Evolutionary conservation across 768 basidiomycete species (phyloP).

Genomic region (Chlorophyllum brunneum): DNA sequence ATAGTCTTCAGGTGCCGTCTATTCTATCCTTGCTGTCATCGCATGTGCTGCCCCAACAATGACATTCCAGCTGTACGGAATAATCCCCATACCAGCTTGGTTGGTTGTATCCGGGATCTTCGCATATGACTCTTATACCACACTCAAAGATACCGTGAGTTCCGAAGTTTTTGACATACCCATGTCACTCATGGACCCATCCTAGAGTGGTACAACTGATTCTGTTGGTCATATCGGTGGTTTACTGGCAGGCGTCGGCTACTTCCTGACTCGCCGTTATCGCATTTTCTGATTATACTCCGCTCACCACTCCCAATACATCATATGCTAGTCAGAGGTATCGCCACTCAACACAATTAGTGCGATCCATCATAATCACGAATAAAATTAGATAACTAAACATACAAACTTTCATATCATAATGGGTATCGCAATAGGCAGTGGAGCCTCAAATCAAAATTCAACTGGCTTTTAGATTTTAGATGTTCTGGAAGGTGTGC

Average conservation of each 20-base stretch:
- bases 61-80: slow-evolving; percentile 68
- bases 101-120: slow-evolving; percentile 65
- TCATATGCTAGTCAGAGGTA: too few species aligned
- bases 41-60: slow-evolving; percentile 66
- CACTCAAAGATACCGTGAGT: slow-evolving; percentile 36
- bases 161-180: not conserved
- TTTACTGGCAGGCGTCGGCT: slow-evolving; percentile 55
- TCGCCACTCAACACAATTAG: not conserved
- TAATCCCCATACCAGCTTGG: slow-evolving; percentile 82
- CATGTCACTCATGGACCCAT: slow-evolving; percentile 1
- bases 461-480: not conserved
- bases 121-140: slow-evolving; percentile 51
- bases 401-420: slow-evolving; percentile 7
- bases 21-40: slow-evolving; percentile 65
- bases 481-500: slow-evolving; percentile 53
- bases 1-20: slow-evolving; percentile 55
- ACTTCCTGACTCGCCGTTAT: slow-evolving; percentile 40
- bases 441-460: not conserved
- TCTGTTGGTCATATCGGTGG: slow-evolving; percentile 71
- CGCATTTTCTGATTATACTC: slow-evolving; percentile 21
- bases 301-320: too few species aligned
- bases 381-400: slow-evolving; percentile 10
- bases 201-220: slow-evolving; percentile 50
- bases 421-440: slow-evolving; percentile 5
- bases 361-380: not conserved